These are phyloP conservation scores for Tuber calosporum DNA, from an alignment of 495 filamentous ascomycete species.

Conservation along the genomic window DNA sequence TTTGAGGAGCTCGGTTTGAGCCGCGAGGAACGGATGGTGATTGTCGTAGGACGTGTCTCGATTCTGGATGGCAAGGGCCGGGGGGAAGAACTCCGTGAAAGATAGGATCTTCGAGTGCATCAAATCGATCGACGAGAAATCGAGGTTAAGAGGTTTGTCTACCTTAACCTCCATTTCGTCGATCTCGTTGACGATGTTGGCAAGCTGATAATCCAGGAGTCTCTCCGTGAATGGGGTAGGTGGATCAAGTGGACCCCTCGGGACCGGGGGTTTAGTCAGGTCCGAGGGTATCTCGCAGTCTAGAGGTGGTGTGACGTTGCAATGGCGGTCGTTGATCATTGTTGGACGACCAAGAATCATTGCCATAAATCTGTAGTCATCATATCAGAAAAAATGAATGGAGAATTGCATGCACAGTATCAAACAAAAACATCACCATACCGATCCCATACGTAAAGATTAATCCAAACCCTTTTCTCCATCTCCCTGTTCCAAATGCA, in stretches of 20 bases:
- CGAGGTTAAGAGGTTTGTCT: conserved; percentile 35
- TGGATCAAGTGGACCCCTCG: conserved; percentile 41
- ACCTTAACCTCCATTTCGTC: conserved; percentile 37
- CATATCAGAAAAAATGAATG: conserved; percentile 14
- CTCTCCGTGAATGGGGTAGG: conserved; percentile 43
- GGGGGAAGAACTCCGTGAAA: conserved; percentile 48
- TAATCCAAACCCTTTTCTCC: conserved; percentile 52
- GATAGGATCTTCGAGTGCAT: conserved; percentile 50
- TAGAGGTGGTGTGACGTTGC: conserved; percentile 43
- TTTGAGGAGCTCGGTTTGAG: conserved; percentile 46
- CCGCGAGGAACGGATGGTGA: conserved; percentile 50
- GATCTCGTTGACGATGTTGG: conserved; percentile 37
- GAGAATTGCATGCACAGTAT: background rate
- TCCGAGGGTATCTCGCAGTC: conserved; percentile 44
- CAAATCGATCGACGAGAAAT: conserved; percentile 50
- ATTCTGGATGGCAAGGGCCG: conserved; percentile 50
- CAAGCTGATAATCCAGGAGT: conserved; percentile 40
- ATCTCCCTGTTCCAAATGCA: conserved; percentile 52
- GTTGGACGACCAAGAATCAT: conserved; percentile 55
- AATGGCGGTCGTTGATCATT: conserved; percentile 47
- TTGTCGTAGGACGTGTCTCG: conserved; percentile 53
- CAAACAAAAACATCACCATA: conserved; percentile 39
- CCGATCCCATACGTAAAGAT: conserved; percentile 54
- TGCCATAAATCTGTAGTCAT: conserved; percentile 44
- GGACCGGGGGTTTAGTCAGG: conserved; percentile 41